Evolutionary conservation across 2,329 filamentous ascomycete species (phyloP), one percentile per base, ranked within the genome.

Genomic region (Magnaporthales sp.): DNA sequence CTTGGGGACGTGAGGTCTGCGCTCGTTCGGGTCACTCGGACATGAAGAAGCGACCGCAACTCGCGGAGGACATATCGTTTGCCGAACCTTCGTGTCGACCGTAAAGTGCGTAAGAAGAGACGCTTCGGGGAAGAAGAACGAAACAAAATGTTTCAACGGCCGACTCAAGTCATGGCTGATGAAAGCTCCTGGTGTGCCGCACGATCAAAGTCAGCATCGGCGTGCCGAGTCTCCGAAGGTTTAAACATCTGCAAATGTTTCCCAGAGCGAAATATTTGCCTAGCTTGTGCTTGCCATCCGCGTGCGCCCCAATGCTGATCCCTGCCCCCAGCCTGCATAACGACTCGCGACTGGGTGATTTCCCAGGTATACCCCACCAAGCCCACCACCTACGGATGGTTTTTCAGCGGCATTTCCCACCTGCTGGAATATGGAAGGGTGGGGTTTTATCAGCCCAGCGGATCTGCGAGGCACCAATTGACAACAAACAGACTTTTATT

Each of bases 1-100:
- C 31, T 51, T 27, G 62, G 27, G 60, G 60, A 31, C 29, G 62
- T 46, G 13, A 29, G 13, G 62, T 54, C 62, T 51, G 31, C 31
- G 62, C 56, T 60, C 56, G 56, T 27, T 60, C 56, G 56, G 56
- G 29, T 60, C 26, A 60, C 56, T 60, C 56, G 56, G 24, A 60
- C 22, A 29, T 27, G 56, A 9, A 27, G 56, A 60, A 26, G 56
- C 56, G 22, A 27, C 56, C 11, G 22, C 38, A 10, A 27, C 56
- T 9, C 24, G 13, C 22, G 11, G 56, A 60, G 56, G 13, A 13
- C 56, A 60, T 60, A 13, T 26, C 56, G 56, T 27, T 60, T 29
- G 13, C 15, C 7, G 3, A 27, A 26, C 10, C 29, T 24, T 13
- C 15, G 26, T 29, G 22, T 46, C 15, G 38, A n/a, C 38, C 38